Conservation (phyloP, 352 stramenopile species). For the Phytophthora gonapodyides region DNA sequence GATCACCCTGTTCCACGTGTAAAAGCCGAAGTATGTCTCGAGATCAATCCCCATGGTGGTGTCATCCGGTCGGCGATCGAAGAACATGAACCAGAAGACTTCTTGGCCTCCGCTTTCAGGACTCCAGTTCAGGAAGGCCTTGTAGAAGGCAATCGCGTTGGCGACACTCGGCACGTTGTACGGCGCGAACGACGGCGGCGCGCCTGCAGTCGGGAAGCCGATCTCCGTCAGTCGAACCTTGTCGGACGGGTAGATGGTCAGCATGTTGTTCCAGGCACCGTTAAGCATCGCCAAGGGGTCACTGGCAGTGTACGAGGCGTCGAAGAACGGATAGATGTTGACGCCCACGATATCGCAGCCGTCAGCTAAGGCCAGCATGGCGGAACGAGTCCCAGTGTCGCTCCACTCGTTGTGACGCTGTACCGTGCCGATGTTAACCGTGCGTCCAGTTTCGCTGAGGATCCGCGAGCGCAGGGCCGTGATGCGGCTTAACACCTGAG, state of each 20-base stretch:
- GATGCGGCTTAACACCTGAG: slow-evolving; percentile 45
- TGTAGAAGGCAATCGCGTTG: slow-evolving; percentile 62
- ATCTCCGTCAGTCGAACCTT: slow-evolving; percentile 78
- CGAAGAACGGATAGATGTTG: slow-evolving; percentile 85
- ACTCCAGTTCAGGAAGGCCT: slow-evolving; percentile 66
- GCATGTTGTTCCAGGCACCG: slow-evolving; percentile 60
- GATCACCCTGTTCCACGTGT: slow-evolving; percentile 41
- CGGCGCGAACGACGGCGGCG: slow-evolving; percentile 35
- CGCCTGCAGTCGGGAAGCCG: slow-evolving; percentile 56
- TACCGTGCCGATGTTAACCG: slow-evolving; percentile 67
- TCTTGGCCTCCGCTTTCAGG: slow-evolving; percentile 47
- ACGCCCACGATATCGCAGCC: slow-evolving; percentile 78
- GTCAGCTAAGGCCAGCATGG: slow-evolving; percentile 53
- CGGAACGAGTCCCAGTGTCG: slow-evolving; percentile 19
- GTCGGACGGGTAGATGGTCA: slow-evolving; percentile 40
- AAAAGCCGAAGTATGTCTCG: slow-evolving; percentile 81
- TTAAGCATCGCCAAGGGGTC: slow-evolving; percentile 59
- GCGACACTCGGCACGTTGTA: slow-evolving; percentile 56
- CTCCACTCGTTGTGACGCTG: slow-evolving; percentile 75
- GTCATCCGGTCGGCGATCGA: slow-evolving; percentile 62
- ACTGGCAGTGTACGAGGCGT: slow-evolving; percentile 51
- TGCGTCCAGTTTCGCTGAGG: slow-evolving; percentile 33
- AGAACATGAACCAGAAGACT: slow-evolving; percentile 86
- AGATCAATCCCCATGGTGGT: slow-evolving; percentile 51
- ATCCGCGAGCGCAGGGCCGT: slow-evolving; percentile 37